These are phyloP conservation scores for Hordeum pubiflorum DNA, from an alignment of 202 grass and related monocot species.

Conservation along the genomic window DNA sequence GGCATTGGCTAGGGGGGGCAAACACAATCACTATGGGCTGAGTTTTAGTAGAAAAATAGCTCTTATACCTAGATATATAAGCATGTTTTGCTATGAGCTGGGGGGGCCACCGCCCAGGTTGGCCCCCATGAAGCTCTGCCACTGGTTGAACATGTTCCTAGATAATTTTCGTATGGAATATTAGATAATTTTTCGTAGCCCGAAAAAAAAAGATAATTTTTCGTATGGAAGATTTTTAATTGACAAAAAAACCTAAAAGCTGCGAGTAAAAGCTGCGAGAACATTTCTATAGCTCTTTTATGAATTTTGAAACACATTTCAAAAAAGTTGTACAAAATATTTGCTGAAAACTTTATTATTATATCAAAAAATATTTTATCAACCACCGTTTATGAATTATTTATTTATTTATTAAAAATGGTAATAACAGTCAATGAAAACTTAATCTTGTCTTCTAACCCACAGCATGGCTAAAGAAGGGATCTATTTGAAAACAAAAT, in stretches of 20 bases:
- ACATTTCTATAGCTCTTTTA: background rate
- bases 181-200: too few species aligned
- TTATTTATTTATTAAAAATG: background rate
- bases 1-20: too few species aligned
- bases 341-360: background rate
- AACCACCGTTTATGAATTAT: background rate
- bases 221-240: background rate
- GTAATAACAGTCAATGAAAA: background rate
- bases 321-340: background rate
- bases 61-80: too few species aligned
- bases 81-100: too few species aligned
- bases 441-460: background rate
- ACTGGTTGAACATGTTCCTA: background rate
- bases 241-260: background rate
- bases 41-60: too few species aligned
- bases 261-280: background rate
- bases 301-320: background rate
- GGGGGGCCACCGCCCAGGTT: too few species aligned
- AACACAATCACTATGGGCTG: too few species aligned
- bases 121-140: too few species aligned
- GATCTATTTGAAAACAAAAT: background rate
- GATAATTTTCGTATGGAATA: background rate
- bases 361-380: background rate
- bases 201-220: background rate
- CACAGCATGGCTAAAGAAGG: background rate